A percentile compares a stretch with the other conserved stretches of the same genome.
phyloP scores from a whole-genome alignment of 225 moss, liverwort and hornwort species.

The Pseudoscleropodium purum region DNA sequence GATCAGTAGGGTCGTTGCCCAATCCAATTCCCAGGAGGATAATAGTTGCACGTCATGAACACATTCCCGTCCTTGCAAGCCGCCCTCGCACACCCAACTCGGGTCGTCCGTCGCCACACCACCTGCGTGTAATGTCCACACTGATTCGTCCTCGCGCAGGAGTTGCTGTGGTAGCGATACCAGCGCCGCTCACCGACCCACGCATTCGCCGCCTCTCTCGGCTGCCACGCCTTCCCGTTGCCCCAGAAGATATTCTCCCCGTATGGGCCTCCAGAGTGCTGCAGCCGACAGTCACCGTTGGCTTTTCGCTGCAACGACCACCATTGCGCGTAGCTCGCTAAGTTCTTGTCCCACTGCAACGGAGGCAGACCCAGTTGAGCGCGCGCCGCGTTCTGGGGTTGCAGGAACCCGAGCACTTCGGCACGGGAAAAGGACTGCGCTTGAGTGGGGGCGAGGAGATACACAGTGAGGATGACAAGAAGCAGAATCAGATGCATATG shows the following conservation, averaged over 20 bases:
- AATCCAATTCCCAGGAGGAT: conserved; percentile 28
- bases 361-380: conserved; percentile 27
- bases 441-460: background rate
- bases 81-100: conserved; percentile 27
- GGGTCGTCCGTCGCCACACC: conserved; percentile 25
- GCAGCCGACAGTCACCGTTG: conserved; percentile 29
- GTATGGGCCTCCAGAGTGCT: conserved; percentile 39
- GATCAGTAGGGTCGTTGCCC: conserved; percentile 40
- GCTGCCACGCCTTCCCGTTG: conserved; percentile 39
- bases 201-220: conserved; percentile 33
- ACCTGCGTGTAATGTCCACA: conserved; percentile 54
- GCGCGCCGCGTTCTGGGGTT: conserved; percentile 38
- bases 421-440: conserved; percentile 12
- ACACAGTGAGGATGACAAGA: background rate
- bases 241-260: conserved; percentile 62
- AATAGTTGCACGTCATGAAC: conserved; percentile 53
- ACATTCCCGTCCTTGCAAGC: conserved; percentile 32
- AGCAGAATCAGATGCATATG: background rate
- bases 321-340: conserved; percentile 32
- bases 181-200: conserved; percentile 37
- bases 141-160: conserved; percentile 4
- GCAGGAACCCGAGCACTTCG: conserved; percentile 28
- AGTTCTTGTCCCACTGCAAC: conserved; percentile 25
- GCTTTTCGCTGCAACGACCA: conserved; percentile 27
- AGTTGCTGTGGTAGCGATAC: conserved; percentile 48